phyloP scores from a whole-genome alignment of 805 yeast genomes.

The Barnettozyma californica region DNA sequence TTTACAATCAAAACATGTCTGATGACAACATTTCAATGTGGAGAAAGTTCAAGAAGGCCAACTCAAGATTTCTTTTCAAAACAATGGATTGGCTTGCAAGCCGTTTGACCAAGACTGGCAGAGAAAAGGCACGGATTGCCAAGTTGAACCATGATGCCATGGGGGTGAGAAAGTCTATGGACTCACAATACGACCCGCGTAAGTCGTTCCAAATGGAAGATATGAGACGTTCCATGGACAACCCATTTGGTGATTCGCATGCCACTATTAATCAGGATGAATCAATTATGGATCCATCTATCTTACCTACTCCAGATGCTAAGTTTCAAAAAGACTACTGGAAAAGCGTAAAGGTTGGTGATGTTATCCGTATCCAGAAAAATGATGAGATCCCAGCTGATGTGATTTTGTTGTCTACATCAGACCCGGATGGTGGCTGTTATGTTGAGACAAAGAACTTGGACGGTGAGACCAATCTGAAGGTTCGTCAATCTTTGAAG shows the following conservation, averaged over 20 bases:
- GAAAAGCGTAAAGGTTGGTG: slow-evolving; percentile 74
- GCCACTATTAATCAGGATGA: slow-evolving; percentile 36
- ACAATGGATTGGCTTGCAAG: slow-evolving; percentile 21
- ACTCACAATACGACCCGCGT: slow-evolving; percentile 28
- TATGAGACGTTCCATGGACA: slow-evolving; percentile 17
- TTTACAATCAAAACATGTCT: slow-evolving; percentile 53
- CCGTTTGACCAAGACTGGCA: slow-evolving; percentile 35
- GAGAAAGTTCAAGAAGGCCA: slow-evolving; percentile 61
- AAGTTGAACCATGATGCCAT: slow-evolving; percentile 22
- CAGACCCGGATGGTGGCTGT: slow-evolving; percentile 67
- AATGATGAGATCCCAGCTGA: slow-evolving; percentile 85
- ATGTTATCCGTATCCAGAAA: slow-evolving; percentile 61
- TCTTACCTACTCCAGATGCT: slow-evolving; percentile 47
- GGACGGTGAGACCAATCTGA: slow-evolving; percentile 77
- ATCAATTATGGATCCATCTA: slow-evolving; percentile 49
- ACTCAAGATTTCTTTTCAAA: slow-evolving; percentile 23
- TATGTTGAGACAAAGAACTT: slow-evolving; percentile 73
- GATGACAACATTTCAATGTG: slow-evolving; percentile 45
- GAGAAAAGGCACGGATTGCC: slow-evolving; percentile 28
- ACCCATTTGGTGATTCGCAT: slow-evolving; percentile 24
- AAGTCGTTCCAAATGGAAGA: slow-evolving; percentile 27
- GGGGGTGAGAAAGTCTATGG: slow-evolving; percentile 35
- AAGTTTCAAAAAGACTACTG: slow-evolving; percentile 45
- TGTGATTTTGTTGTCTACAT: slow-evolving; percentile 55
- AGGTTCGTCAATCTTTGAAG: slow-evolving; percentile 69